These are phyloP conservation scores for Gossypium raimondii DNA, from an alignment of 345 rosid genomes.

Conservation along the genomic window DNA sequence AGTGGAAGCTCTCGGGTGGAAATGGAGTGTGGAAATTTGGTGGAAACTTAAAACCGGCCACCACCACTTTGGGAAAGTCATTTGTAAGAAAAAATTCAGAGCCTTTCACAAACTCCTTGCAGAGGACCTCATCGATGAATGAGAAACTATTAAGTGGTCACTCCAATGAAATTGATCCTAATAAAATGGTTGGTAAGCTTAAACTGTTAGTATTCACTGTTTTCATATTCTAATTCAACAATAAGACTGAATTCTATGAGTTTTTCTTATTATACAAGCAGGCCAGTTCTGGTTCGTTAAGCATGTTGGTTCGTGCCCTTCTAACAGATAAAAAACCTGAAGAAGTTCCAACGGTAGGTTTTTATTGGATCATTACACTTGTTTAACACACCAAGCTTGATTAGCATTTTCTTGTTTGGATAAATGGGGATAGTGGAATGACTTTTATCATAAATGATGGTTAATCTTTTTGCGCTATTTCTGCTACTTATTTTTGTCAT, in stretches of 20 bases:
- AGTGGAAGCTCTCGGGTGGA: slow-evolving; percentile 77
- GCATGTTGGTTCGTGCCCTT: slow-evolving; percentile 70
- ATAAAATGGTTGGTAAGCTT: slow-evolving; percentile 60
- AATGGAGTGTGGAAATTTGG: slow-evolving; percentile 79
- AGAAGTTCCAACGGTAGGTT: slow-evolving; percentile 65
- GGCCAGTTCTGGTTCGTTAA: slow-evolving; percentile 41
- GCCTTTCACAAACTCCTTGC: slow-evolving; percentile 62
- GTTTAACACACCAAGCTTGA: not conserved
- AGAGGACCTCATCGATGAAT: slow-evolving; percentile 49
- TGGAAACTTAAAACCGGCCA: slow-evolving; percentile 50
- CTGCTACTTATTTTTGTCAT: slow-evolving; percentile 23
- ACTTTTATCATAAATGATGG: not conserved
- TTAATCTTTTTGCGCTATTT: slow-evolving; percentile 5
- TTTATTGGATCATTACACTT: slow-evolving; percentile 2
- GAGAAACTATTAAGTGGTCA: slow-evolving; percentile 35
- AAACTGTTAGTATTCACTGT: slow-evolving; percentile 8
- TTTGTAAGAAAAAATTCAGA: slow-evolving; percentile 72
- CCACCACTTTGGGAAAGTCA: slow-evolving; percentile 33
- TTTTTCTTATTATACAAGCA: slow-evolving; percentile 7
- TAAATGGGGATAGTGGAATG: slow-evolving; percentile 1
- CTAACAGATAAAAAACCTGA: slow-evolving; percentile 77
- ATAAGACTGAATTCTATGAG: slow-evolving; percentile 10
- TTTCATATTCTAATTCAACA: slow-evolving; percentile 11
- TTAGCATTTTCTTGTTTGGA: not conserved
- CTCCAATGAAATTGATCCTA: slow-evolving; percentile 33